Conservation (phyloP, 257 asterid genomes). For the Solanum commersonii region DNA sequence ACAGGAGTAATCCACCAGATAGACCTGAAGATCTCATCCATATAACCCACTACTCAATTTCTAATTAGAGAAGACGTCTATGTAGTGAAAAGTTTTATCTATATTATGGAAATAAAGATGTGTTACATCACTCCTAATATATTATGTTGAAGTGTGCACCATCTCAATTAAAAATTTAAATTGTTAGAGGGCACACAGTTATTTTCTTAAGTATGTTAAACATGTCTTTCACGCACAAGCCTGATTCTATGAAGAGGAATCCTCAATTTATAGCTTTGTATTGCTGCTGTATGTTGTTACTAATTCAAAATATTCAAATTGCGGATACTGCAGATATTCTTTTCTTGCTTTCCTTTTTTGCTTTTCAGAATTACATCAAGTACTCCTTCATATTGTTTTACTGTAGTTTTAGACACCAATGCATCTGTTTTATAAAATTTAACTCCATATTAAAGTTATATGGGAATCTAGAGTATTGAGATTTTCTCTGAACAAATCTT, state of each 20-base stretch:
- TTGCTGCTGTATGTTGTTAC: not conserved
- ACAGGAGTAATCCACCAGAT: constrained; percentile 38
- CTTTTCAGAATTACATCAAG: not conserved
- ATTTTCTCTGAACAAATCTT: not conserved
- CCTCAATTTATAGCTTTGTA: not conserved
- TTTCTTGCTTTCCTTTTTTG: not conserved
- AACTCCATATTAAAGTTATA: not conserved
- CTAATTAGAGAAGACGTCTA: not conserved
- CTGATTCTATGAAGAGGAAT: not conserved
- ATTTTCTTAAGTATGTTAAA: not conserved
- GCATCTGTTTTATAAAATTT: not conserved
- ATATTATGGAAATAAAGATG: not conserved
- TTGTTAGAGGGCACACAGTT: not conserved
- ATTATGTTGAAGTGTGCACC: not conserved
- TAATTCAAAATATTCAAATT: not conserved
- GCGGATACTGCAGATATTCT: not conserved
- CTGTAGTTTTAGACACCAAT: not conserved
- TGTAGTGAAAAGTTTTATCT: not conserved
- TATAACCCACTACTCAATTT: not conserved
- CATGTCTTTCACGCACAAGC: not conserved
- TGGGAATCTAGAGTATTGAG: not conserved
- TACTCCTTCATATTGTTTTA: not conserved
- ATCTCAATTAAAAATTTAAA: not conserved
- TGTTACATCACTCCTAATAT: not conserved
- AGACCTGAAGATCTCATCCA: not conserved